Base-by-base conservation (phyloP, 306 rosid species). In the Cucumis melo region DNA sequence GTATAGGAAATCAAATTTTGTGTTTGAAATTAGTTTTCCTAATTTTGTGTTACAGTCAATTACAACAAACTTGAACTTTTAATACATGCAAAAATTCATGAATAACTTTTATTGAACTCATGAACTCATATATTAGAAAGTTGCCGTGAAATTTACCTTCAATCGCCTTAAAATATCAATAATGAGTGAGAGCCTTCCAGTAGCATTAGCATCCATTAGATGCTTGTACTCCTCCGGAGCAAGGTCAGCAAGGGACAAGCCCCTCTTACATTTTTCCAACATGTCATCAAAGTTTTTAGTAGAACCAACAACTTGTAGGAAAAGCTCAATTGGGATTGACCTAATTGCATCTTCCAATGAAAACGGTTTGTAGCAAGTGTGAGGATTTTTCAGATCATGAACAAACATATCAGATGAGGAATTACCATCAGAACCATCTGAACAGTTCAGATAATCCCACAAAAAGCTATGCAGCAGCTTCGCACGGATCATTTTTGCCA, bases 401-500 rank as follows among this genome's bases (percentile, higher is more conserved):
- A 29, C 78, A 81, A 61, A 56, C 36, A 57, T 66, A 78, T 74
- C 79, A 62, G 83, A 80, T 76, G 89, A 87, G 53, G 82, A 85
- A 83, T 78, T 83, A 59, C 64, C 86, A 62, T 27, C 27, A 63
- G 77, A 78, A 76, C 76, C 76, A 77, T 73, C 80, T n/a, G 92
- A 82, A 60, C 77, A 72, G 79, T 78, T 81, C 65, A 91, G 55
- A 82, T 84, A 82, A 80, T 89, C 96, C 98, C 98, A 94, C 63
- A 94, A 81, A 85, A 87, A 94, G 77, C 83, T 29, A 79, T 94
- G 98, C 58, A 94, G 88, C 80, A 94, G 81, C 86, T 91, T 94
- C 41, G 98, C 90, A 73, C 98, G 91, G 73, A 94, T 76, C 97
- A 94, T 91, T 90, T 91, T 94, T 80, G 98, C 91, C 85, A 89